Base-by-base conservation (phyloP, 768 basidiomycete genomes). In the Trametes maxima region DNA sequence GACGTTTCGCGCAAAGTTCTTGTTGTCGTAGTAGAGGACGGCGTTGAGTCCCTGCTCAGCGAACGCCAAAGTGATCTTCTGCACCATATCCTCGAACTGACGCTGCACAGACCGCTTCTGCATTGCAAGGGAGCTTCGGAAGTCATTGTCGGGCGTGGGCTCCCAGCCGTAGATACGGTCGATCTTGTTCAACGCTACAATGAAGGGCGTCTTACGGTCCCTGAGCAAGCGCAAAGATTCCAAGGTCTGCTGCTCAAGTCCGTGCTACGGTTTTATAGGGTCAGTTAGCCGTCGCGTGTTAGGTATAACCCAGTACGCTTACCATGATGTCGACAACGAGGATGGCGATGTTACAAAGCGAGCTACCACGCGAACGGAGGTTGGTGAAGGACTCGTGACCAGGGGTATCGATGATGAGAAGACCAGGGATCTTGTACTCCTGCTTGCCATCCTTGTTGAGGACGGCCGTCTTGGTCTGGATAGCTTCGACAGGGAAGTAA, bases 331-430 rank as follows among this genome's bases (percentile, higher is more conserved):
- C 97, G 35, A 99, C 96, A 60, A 99, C 97, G 51, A 99, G 86
- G 70, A 99, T 94, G 60, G 97, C 97, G 62, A 99, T 98, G 77
- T 99, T 98, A 77, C 96, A 98, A 22, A 99, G 82, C 7, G 95
- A 97, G 64, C 93, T 95, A 72, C 97, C 97, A 72, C 97, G 90
- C 16, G 90, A 87, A 49, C 97, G 92, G 72, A 98, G 75, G 74
- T 98, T 98, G 8, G 94, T 94, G 83, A 99, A 99, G 5, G 95
- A 96, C 77, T 98, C 97, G 86, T 99, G 97, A 57, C 97, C 97
- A 57, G 97, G 97, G 1, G 97, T 99, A 73, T 99, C 97, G 67
- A 99, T 98, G 67, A 99, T 74, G 57, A 99, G 82, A 16, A 99
- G 83, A 74, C 97, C 97, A 37, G 97, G 97, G 62, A 98, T 88